phyloP scores from a whole-genome alignment of 2,329 filamentous ascomycete species.

The Stromatinia cepivora region DNA sequence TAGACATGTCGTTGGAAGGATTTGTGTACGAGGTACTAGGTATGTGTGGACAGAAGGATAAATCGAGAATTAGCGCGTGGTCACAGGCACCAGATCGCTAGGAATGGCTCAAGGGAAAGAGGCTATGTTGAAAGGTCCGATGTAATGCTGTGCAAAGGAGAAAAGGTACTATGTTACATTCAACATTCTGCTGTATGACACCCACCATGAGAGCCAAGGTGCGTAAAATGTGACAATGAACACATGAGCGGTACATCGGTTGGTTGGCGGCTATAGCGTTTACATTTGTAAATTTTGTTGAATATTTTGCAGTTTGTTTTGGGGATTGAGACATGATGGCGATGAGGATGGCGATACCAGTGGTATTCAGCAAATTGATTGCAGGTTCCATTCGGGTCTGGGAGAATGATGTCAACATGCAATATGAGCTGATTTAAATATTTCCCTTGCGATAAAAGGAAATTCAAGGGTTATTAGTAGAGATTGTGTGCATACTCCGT shows the following conservation, averaged over 20 bases:
- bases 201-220: neutral
- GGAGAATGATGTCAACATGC: neutral
- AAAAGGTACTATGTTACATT: neutral
- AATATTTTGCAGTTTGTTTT: neutral
- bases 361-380: neutral
- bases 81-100: neutral
- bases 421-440: neutral
- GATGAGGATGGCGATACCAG: neutral
- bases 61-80: neutral
- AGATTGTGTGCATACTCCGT: too few relatives aligned
- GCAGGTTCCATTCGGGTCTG: neutral
- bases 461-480: too few relatives aligned
- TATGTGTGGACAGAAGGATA: neutral
- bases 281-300: neutral
- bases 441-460: neutral
- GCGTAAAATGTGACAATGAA: neutral
- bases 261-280: constrained; percentile 10
- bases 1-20: neutral
- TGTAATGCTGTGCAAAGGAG: constrained; percentile 1
- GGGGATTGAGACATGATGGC: too few relatives aligned
- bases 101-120: neutral
- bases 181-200: constrained; percentile 13
- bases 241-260: neutral
- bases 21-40: neutral
- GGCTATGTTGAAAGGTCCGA: constrained; percentile 11